A percentile compares a stretch with the other conserved stretches of the same genome.
Conservation (phyloP, 768 basidiomycete genomes). For the Boletus fagicola region DNA sequence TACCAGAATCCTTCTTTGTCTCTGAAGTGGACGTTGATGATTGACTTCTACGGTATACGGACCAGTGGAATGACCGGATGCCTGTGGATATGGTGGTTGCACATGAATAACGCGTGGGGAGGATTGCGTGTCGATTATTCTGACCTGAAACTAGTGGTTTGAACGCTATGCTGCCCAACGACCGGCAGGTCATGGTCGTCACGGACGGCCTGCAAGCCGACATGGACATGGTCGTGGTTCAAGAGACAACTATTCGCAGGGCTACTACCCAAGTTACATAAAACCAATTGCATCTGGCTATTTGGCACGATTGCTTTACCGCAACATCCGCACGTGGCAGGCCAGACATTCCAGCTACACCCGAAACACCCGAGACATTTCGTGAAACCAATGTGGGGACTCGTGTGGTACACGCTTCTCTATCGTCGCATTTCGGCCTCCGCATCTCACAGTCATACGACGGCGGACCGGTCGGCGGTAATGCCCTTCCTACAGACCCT, state of each 20-base stretch:
- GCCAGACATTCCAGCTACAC: neutral
- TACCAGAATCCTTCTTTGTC: constrained; percentile 28
- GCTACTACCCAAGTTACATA: constrained; percentile 25
- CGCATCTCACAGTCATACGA: constrained; percentile 13
- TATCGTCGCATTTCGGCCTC: constrained; percentile 9
- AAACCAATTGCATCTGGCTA: constrained; percentile 5
- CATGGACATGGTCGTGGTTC: constrained; percentile 31
- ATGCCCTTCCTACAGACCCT: neutral
- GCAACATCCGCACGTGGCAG: neutral
- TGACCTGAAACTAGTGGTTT: constrained; percentile 27
- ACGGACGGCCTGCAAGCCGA: constrained; percentile 32
- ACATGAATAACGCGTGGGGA: neutral
- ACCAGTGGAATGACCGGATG: constrained; percentile 33
- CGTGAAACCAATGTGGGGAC: constrained; percentile 11
- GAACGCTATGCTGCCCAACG: constrained; percentile 14
- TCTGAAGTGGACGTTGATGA: constrained; percentile 9
- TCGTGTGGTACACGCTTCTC: neutral
- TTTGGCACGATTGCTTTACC: neutral
- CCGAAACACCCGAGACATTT: constrained; percentile 13
- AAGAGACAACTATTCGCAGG: constrained; percentile 23
- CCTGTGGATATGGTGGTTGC: constrained; percentile 15
- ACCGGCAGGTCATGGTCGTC: constrained; percentile 24
- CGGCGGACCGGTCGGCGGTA: constrained; percentile 1
- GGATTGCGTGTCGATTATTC: neutral
- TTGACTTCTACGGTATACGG: constrained; percentile 27